Evolutionary conservation across 192 early-diverging fungal genomes (phyloP), one percentile per base, ranked within the genome.

Genomic region (Thoreauomyces humboldtii): DNA sequence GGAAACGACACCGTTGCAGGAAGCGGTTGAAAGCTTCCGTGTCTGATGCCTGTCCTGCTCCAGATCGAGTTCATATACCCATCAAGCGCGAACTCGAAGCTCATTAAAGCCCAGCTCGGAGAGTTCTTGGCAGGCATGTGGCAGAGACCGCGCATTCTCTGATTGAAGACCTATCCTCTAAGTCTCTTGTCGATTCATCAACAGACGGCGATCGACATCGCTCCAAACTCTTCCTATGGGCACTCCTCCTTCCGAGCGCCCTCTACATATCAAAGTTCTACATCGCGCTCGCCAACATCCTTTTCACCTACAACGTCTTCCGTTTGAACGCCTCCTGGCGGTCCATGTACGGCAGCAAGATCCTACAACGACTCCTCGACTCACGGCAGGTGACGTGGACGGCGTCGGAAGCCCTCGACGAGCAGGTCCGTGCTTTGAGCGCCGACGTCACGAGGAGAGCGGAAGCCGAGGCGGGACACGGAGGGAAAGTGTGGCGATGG

Each of bases 31-130:
- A 27, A 32, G 31, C 4, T 71, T 41, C 53, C 27, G 47, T 28
- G 21, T 19, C 7, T 11, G 58, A 42, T 14, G 22, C 24, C 1
- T 1, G 28, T 25, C 22, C 70, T 66, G 66, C 80, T 29, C 77
- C n/a, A n/a, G n/a, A n/a, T n/a, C n/a, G n/a, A 81, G 63, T 71
- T 81, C 42, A 43, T 81, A 7, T 78, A 74, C 51, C 79, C 79
- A 14, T 19, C 73, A 11, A 66, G 69, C 45, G 32, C 75, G 15
- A 37, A 62, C 28, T 17, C 47, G 25, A 17, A 43, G 22, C 12
- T 17, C n/a, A 31, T 70, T 28, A 69, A 80, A 54, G 25, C 38
- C 2, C 65, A 72, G 54, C 28, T 81, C 9, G 42, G 38, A n/a
- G 29, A 59, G 9, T 77, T 44, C 35, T 61, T 77, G 38, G 28